Percentiles rank a stretch among this genome's conserved stretches.
Evolutionary conservation across 331 rosid genomes (phyloP).

Genomic region (Malus hybrid): DNA sequence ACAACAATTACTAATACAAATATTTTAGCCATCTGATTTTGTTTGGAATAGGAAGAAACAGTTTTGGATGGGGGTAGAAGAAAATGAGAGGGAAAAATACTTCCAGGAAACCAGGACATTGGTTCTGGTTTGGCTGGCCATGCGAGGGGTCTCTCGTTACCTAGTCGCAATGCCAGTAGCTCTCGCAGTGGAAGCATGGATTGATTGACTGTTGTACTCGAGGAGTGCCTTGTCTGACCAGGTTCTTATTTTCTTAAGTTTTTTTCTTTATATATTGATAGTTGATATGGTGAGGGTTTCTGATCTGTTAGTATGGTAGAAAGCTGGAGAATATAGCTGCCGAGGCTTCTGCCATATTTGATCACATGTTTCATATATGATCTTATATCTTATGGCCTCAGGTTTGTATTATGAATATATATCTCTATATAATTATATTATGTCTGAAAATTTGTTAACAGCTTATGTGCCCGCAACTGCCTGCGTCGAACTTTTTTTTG

Average conservation of each 20-base stretch:
- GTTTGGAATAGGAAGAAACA: too few species aligned
- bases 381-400: constrained; percentile 2
- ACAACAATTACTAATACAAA: too few species aligned
- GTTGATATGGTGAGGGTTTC: background rate
- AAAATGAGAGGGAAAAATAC: constrained; percentile 68
- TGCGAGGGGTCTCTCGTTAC: constrained; percentile 65
- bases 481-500: too few species aligned
- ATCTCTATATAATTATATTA: too few species aligned
- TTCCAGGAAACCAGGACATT: constrained; percentile 69
- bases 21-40: too few species aligned
- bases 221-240: background rate
- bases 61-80: too few species aligned
- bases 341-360: background rate
- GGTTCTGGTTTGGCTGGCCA: constrained; percentile 57
- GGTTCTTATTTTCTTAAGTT: background rate
- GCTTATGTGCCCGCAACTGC: too few species aligned
- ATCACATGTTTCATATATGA: background rate
- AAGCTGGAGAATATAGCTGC: background rate
- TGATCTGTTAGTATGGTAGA: background rate
- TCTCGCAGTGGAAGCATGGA: constrained; percentile 81
- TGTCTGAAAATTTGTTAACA: too few species aligned
- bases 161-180: constrained; percentile 66
- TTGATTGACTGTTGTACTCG: constrained; percentile 16
- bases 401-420: background rate
- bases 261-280: background rate